Percentiles rank a stretch among this genome's conserved stretches.
phyloP scores from a whole-genome alignment of 148 eudicot species.

The Cornus suecica region DNA sequence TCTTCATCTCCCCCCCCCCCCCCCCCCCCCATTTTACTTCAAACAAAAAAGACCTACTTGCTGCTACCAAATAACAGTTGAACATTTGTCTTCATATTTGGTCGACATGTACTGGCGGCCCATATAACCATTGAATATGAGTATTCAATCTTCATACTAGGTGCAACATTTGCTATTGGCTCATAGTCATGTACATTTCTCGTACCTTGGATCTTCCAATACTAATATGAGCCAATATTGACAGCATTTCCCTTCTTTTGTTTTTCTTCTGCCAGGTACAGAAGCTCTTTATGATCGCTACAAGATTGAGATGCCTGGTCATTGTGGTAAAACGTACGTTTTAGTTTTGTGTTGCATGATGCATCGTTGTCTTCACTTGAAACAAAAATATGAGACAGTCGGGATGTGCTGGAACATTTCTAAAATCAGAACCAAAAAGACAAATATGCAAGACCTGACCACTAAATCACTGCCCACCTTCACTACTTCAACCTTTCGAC shows the following conservation, averaged over 20 bases:
- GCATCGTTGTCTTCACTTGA: background rate
- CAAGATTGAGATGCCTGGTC: slow-evolving; percentile 70
- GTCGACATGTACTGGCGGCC: too few species aligned
- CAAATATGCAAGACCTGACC: background rate
- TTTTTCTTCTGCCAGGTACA: slow-evolving; percentile 38
- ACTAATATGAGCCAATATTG: background rate
- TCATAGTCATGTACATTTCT: background rate
- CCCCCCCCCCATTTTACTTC: too few species aligned
- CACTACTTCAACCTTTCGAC: too few species aligned
- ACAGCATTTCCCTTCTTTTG: too few species aligned
- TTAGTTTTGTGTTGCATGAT: background rate
- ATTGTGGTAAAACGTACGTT: slow-evolving; percentile 79
- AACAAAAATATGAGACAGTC: background rate
- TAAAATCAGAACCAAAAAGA: background rate
- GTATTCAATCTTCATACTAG: background rate
- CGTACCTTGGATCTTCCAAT: background rate
- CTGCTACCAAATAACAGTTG: too few species aligned
- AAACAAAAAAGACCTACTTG: too few species aligned
- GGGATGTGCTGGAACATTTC: background rate
- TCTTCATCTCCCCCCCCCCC: too few species aligned
- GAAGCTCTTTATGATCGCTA: slow-evolving; percentile 68
- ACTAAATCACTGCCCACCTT: background rate
- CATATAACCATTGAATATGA: too few species aligned
- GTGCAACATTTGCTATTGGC: background rate
- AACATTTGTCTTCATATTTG: too few species aligned